Evolutionary conservation across 1,284 basidiomycete genomes (phyloP).

Genomic region (Cutaneotrichosporon spelunceum): DNA sequence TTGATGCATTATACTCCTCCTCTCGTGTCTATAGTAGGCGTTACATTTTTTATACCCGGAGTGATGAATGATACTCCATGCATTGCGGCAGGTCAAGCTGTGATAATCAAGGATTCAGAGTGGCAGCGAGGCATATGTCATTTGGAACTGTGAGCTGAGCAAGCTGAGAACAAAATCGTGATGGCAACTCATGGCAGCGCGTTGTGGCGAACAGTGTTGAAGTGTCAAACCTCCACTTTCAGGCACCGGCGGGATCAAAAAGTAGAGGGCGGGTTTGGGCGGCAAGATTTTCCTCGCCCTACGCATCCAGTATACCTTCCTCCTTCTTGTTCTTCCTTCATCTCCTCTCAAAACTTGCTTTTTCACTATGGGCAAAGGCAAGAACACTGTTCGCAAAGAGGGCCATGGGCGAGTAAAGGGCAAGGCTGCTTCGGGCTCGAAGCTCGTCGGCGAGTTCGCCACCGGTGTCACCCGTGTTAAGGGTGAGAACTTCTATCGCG

Average conservation of each 20-base stretch:
- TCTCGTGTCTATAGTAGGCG: too few species aligned
- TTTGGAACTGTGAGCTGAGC: too few species aligned
- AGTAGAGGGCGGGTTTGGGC: not conserved
- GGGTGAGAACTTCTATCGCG: constrained; percentile 78
- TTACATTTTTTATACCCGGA: too few species aligned
- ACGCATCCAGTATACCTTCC: not conserved
- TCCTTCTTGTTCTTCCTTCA: constrained; percentile 4
- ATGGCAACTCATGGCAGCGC: too few species aligned
- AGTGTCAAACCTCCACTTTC: not conserved
- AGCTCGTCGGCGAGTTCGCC: constrained; percentile 36
- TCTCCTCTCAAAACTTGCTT: constrained; percentile 6
- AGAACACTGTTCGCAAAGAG: constrained; percentile 49
- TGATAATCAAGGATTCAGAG: too few species aligned
- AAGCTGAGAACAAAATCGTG: too few species aligned
- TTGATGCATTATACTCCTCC: too few species aligned
- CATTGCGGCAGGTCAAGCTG: too few species aligned
- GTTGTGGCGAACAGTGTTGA: too few species aligned
- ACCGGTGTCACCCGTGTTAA: not conserved
- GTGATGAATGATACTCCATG: too few species aligned
- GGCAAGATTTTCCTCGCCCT: not conserved
- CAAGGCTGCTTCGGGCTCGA: constrained; percentile 23
- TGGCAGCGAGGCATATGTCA: too few species aligned
- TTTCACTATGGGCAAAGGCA: constrained; percentile 49
- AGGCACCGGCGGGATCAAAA: not conserved
- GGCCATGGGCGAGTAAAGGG: constrained; percentile 37